Evolutionary conservation across 78 protist genomes (phyloP).

Genomic region (Dictyostelium purpureum): DNA sequence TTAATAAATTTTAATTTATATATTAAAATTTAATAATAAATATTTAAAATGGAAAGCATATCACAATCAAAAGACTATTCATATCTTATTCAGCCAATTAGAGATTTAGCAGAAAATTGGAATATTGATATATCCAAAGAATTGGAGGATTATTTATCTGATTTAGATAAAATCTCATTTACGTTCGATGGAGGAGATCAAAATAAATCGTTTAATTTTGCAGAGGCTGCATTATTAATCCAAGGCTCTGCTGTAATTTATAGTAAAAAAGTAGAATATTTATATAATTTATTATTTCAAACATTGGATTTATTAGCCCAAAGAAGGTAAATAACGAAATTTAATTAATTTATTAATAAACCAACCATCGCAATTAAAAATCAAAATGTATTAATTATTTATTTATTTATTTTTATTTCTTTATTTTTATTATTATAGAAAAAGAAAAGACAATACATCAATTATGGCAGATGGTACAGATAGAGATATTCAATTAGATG

Average conservation of each 20-base stretch:
- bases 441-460: constrained; percentile 51
- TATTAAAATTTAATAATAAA: background rate
- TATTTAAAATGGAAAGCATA: background rate
- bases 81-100: constrained; percentile 36
- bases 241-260: constrained; percentile 95
- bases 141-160: constrained; percentile 89
- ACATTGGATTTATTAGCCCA: constrained; percentile 79
- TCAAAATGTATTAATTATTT: background rate
- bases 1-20: background rate
- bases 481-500: constrained; percentile 10
- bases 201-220: constrained; percentile 83
- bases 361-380: too few species aligned
- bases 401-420: background rate
- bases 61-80: background rate
- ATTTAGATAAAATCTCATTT: constrained; percentile 76
- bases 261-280: constrained; percentile 92
- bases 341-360: background rate
- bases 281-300: constrained; percentile 85
- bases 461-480: constrained; percentile 46
- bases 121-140: constrained; percentile 91
- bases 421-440: too few species aligned
- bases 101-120: constrained; percentile 94
- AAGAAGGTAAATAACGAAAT: constrained; percentile 14
- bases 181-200: constrained; percentile 77
- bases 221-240: constrained; percentile 95